Conservation (phyloP, 2,329 filamentous ascomycete genomes). For the Aureobasidium sp. region DNA sequence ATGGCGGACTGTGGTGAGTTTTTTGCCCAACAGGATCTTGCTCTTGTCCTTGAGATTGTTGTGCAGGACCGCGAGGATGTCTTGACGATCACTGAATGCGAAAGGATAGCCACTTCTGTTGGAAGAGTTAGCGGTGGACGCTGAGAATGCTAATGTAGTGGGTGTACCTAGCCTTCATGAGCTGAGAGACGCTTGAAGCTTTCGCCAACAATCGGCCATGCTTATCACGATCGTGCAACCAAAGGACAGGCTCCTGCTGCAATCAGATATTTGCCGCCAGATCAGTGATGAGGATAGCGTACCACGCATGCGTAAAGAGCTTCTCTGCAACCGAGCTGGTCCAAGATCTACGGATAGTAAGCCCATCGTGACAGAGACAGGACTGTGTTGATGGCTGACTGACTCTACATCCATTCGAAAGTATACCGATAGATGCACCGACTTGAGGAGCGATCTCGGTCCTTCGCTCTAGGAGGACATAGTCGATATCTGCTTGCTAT, state of each 20-base stretch:
- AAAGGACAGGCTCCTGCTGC: neutral
- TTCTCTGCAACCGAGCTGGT: slow-evolving; percentile 54
- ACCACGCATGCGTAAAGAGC: slow-evolving; percentile 28
- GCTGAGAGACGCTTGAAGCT: neutral
- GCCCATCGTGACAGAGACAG: neutral
- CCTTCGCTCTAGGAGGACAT: slow-evolving; percentile 53
- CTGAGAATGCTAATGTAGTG: too few species aligned
- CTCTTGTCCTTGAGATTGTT: slow-evolving; percentile 28
- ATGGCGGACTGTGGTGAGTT: slow-evolving; percentile 13
- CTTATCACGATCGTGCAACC: slow-evolving; percentile 1
- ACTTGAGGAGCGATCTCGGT: slow-evolving; percentile 47
- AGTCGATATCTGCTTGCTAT: slow-evolving; percentile 49
- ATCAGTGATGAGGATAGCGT: neutral
- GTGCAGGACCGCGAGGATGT: slow-evolving; percentile 29
- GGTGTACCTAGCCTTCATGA: slow-evolving; percentile 14
- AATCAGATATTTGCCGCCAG: too few species aligned
- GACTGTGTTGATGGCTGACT: neutral
- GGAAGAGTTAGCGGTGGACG: too few species aligned
- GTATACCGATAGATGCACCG: slow-evolving; percentile 55
- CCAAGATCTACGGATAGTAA: slow-evolving; percentile 39
- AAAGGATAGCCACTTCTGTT: slow-evolving; percentile 24
- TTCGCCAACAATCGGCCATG: slow-evolving; percentile 1
- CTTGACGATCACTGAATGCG: slow-evolving; percentile 33
- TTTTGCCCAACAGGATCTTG: slow-evolving; percentile 21
- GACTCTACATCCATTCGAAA: slow-evolving; percentile 45